Percentiles rank a stretch among this genome's conserved stretches.
Evolutionary conservation across 2,329 filamentous ascomycete species (phyloP).

Genomic region (Nothopassalora personata): DNA sequence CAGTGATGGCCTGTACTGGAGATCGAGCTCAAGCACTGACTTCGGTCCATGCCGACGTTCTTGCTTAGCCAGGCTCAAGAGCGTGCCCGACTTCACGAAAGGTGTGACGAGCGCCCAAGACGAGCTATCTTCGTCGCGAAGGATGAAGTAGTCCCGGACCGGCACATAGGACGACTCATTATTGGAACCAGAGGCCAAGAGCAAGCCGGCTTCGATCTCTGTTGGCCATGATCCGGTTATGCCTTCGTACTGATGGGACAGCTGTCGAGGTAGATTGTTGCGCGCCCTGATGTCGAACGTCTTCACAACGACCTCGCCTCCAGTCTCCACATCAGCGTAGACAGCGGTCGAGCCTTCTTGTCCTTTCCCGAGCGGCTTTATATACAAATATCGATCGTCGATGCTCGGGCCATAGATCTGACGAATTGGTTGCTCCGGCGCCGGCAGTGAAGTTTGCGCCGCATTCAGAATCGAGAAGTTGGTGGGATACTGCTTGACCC

Average conservation of each 20-base stretch:
- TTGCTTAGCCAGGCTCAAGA: slow-evolving; percentile 10
- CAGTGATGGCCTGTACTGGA: slow-evolving; percentile 29
- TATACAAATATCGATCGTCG: slow-evolving; percentile 12
- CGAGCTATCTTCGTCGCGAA: slow-evolving; percentile 3
- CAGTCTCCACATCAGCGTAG: slow-evolving; percentile 8
- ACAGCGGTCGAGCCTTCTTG: slow-evolving; percentile 16
- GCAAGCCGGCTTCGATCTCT: slow-evolving; percentile 17
- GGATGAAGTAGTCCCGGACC: slow-evolving; percentile 18
- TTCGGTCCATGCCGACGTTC: neutral
- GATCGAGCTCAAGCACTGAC: slow-evolving; percentile 21
- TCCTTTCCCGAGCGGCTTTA: slow-evolving; percentile 12
- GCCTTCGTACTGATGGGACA: neutral
- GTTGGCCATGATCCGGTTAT: slow-evolving; percentile 16
- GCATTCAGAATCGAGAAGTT: slow-evolving; percentile 9
- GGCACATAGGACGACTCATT: slow-evolving; percentile 8
- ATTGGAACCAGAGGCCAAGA: neutral
- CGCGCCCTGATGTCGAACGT: slow-evolving; percentile 7
- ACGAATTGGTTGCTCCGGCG: slow-evolving; percentile 6
- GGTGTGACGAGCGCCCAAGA: slow-evolving; percentile 18
- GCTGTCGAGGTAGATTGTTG: slow-evolving; percentile 5
- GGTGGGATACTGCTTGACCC: slow-evolving; percentile 11
- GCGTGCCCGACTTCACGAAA: slow-evolving; percentile 11
- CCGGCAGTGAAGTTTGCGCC: neutral
- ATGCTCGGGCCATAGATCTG: slow-evolving; percentile 3
- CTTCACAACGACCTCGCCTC: slow-evolving; percentile 16